These are phyloP conservation scores for Fusarium sp. DNA, from an alignment of 2,329 filamentous ascomycete species.

Conservation along the genomic window DNA sequence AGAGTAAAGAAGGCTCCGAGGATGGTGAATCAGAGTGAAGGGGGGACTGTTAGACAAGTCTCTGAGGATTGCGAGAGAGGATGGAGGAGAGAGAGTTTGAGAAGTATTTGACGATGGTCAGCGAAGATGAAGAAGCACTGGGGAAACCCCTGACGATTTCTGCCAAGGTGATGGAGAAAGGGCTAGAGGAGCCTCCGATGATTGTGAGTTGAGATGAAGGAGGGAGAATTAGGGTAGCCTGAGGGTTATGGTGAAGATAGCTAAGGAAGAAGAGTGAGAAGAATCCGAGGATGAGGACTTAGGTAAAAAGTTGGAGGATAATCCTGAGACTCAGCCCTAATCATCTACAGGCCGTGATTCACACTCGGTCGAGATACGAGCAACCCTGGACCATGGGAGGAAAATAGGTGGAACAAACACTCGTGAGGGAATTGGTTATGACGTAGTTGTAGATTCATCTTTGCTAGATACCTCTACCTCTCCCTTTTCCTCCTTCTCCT, in stretches of 20 bases:
- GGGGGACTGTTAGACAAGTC: not conserved
- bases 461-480: slow-evolving; percentile 26
- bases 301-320: not conserved
- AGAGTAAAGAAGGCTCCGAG: not conserved
- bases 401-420: not conserved
- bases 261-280: not conserved
- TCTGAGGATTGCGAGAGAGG: not conserved
- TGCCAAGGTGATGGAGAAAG: not conserved
- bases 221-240: not conserved
- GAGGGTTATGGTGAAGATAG: not conserved
- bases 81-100: not conserved
- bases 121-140: not conserved
- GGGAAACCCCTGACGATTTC: not conserved
- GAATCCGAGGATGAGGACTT: not conserved
- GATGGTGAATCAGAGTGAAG: not conserved
- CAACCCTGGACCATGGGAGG: not conserved
- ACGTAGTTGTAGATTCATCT: slow-evolving; percentile 35
- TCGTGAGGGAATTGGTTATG: not conserved
- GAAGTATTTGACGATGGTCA: not conserved
- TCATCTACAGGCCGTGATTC: not conserved
- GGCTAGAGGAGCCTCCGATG: not conserved
- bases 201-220: not conserved
- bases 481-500: not conserved
- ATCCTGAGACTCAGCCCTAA: not conserved
- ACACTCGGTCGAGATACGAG: not conserved